These are phyloP conservation scores for Elaeis guineensis DNA, from an alignment of 176 grass and related monocot species.

Conservation along the genomic window DNA sequence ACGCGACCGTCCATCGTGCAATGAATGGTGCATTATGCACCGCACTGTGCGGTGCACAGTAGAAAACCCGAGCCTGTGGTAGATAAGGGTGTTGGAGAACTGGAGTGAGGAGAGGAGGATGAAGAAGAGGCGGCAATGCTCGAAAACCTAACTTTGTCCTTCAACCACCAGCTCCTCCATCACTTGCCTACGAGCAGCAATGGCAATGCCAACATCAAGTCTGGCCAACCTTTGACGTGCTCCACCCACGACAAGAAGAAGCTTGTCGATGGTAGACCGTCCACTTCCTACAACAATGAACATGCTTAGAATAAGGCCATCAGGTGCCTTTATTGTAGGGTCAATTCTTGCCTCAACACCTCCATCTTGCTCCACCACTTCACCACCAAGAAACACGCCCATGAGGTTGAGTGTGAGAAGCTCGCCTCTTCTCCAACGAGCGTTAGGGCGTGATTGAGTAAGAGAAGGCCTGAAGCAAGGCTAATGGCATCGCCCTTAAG, in stretches of 20 bases:
- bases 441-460: constrained; percentile 62
- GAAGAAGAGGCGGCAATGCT: no score
- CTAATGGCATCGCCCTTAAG: constrained; percentile 23
- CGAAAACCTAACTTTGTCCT: constrained; percentile 3
- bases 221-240: constrained; percentile 38
- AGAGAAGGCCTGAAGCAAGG: constrained; percentile 50
- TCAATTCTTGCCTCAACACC: constrained; percentile 52
- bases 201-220: constrained; percentile 46
- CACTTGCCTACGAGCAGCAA: no score
- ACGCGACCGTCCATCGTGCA: no score
- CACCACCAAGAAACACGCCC: constrained; percentile 37
- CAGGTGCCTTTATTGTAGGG: not conserved
- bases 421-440: constrained; percentile 68
- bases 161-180: no score
- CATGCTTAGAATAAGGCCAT: constrained; percentile 23
- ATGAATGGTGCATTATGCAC: no score
- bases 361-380: constrained; percentile 48
- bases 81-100: no score
- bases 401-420: constrained; percentile 69
- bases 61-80: no score
- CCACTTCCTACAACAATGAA: not conserved
- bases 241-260: constrained; percentile 39
- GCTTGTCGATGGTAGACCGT: not conserved
- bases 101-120: no score
- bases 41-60: no score